Conservation (phyloP, 441 rosid genomes). For the Macaranga tanarius region DNA sequence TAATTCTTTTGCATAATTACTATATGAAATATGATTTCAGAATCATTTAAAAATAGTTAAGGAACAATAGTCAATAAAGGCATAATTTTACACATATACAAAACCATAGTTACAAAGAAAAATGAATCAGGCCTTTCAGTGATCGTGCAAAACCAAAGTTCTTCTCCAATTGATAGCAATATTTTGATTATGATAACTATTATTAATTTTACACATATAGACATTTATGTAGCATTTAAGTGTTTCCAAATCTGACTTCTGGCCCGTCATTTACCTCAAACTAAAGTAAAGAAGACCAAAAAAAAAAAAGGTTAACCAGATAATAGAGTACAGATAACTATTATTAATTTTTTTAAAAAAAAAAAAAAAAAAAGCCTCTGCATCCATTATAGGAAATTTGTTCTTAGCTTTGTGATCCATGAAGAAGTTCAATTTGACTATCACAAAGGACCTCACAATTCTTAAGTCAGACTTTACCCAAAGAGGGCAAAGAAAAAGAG, state of each 20-base stretch:
- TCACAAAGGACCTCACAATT: neutral
- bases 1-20: neutral
- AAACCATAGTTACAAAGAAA: neutral
- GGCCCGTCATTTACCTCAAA: neutral
- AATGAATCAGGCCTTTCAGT: neutral
- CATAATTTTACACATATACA: constrained; percentile 5
- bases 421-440: neutral
- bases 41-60: neutral
- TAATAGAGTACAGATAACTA: neutral
- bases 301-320: no score
- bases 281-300: neutral
- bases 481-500: neutral
- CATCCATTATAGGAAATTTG: neutral
- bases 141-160: neutral
- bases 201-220: no score
- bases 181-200: neutral
- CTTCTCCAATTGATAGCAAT: neutral
- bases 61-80: neutral
- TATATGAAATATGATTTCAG: neutral
- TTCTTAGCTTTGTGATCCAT: neutral
- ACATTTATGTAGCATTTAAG: no score
- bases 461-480: neutral
- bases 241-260: neutral
- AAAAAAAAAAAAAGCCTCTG: no score
- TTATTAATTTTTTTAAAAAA: neutral